A percentile compares a stretch with the other conserved stretches of the same genome.
These are phyloP conservation scores for Scolecobasidium constrictum DNA, from an alignment of 2,329 filamentous ascomycete genomes.

Conservation along the genomic window DNA sequence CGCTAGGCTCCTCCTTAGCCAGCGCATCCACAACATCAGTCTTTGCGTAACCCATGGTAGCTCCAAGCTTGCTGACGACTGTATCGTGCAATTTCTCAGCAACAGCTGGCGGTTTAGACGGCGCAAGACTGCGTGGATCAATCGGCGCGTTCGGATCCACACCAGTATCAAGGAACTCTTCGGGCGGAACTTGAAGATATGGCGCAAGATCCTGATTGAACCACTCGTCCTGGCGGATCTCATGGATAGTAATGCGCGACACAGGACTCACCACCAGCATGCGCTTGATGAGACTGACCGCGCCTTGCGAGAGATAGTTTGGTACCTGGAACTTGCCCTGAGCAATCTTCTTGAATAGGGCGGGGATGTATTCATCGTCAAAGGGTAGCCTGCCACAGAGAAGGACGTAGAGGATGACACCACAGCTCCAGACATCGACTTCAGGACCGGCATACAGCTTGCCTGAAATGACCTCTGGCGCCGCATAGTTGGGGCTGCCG, in stretches of 20 bases:
- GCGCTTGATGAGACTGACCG: slow-evolving; percentile 70
- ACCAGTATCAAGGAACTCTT: slow-evolving; percentile 91
- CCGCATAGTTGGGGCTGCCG: slow-evolving; percentile 95
- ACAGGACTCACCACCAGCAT: slow-evolving; percentile 96
- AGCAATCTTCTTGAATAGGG: slow-evolving; percentile 94
- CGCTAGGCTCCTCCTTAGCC: slow-evolving; percentile 83
- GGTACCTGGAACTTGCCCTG: slow-evolving; percentile 89
- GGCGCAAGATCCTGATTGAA: slow-evolving; percentile 77
- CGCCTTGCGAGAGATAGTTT: slow-evolving; percentile 78
- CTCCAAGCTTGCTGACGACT: slow-evolving; percentile 90
- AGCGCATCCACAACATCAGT: slow-evolving; percentile 92
- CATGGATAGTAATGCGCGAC: slow-evolving; percentile 83
- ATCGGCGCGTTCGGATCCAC: slow-evolving; percentile 89
- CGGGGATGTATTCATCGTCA: slow-evolving; percentile 96
- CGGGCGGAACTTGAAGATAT: slow-evolving; percentile 77
- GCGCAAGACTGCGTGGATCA: slow-evolving; percentile 68
- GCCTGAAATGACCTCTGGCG: slow-evolving; percentile 93
- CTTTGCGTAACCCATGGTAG: slow-evolving; percentile 95
- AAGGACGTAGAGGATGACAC: slow-evolving; percentile 66
- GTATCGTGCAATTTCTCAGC: slow-evolving; percentile 86
- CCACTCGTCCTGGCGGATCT: slow-evolving; percentile 90
- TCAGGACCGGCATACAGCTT: slow-evolving; percentile 96
- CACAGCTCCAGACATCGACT: slow-evolving; percentile 96
- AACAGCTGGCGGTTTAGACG: slow-evolving; percentile 58
- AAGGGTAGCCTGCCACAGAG: slow-evolving; percentile 70